These are phyloP conservation scores for Didymella glomerata DNA, from an alignment of 2,329 filamentous ascomycete species.

Conservation along the genomic window DNA sequence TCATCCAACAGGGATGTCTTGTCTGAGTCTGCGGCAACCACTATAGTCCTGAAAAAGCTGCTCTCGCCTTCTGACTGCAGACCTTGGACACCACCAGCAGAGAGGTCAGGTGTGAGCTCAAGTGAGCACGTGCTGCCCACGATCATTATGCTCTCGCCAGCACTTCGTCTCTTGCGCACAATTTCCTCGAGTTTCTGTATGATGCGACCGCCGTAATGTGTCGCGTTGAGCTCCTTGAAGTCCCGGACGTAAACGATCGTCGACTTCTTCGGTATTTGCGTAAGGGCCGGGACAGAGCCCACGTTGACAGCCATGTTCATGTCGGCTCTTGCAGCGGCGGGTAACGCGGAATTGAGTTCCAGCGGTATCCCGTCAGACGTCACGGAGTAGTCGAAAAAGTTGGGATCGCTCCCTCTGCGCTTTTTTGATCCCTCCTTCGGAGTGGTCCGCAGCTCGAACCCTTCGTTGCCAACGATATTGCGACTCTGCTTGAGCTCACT, in stretches of 20 bases:
- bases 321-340: conserved; percentile 23
- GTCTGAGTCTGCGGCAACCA: conserved; percentile 36
- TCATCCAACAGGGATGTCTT: conserved; percentile 27
- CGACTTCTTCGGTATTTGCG: conserved; percentile 49
- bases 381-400: conserved; percentile 46
- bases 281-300: conserved; percentile 26
- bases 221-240: conserved; percentile 77
- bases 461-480: conserved; percentile 17
- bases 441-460: conserved; percentile 1
- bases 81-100: conserved; percentile 55
- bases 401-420: conserved; percentile 22
- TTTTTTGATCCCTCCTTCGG: conserved; percentile 3
- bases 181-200: conserved; percentile 74
- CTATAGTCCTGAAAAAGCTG: conserved; percentile 47
- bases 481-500: conserved; percentile 42
- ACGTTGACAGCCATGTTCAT: conserved; percentile 34
- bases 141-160: conserved; percentile 76
- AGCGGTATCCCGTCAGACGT: conserved; percentile 28
- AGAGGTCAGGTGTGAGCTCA: conserved; percentile 55
- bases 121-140: conserved; percentile 76
- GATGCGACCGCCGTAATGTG: conserved; percentile 73
- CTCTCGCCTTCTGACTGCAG: conserved; percentile 55
- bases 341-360: conserved; percentile 39
- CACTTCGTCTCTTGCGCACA: conserved; percentile 74
- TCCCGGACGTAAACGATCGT: conserved; percentile 83